These are phyloP conservation scores for Epichloe glyceriae DNA, from an alignment of 2,329 filamentous ascomycete genomes.

Conservation along the genomic window DNA sequence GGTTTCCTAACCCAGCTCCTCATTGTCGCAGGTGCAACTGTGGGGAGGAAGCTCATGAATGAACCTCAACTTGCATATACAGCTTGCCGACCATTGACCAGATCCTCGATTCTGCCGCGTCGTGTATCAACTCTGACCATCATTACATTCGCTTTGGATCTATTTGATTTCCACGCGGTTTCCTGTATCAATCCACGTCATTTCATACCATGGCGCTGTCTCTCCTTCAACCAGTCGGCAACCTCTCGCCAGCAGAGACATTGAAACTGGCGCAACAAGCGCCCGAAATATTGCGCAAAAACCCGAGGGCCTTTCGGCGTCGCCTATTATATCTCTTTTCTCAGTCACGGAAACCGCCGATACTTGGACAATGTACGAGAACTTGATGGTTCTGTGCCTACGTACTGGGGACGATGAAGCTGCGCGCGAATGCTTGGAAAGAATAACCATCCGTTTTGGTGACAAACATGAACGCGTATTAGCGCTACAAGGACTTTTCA, in stretches of 20 bases:
- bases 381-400: conserved; percentile 71
- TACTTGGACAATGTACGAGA: conserved; percentile 76
- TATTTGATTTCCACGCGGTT: neutral
- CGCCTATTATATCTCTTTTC: conserved; percentile 39
- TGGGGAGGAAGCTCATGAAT: neutral
- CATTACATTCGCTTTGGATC: neutral
- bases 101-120: neutral
- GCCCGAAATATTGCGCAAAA: conserved; percentile 39
- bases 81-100: neutral
- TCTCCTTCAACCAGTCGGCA: conserved; percentile 42
- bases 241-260: conserved; percentile 42
- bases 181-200: neutral
- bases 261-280: conserved; percentile 49
- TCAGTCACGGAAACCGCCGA: conserved; percentile 58
- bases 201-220: conserved; percentile 32
- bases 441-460: conserved; percentile 70
- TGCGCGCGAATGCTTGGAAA: conserved; percentile 62
- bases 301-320: conserved; percentile 40
- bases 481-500: conserved; percentile 68
- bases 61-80: neutral
- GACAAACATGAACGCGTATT: conserved; percentile 73
- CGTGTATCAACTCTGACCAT: neutral
- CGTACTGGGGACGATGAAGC: conserved; percentile 71
- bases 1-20: neutral
- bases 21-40: neutral